A percentile compares a stretch with the other conserved stretches of the same genome.
Evolutionary conservation across 2,329 filamentous ascomycete genomes (phyloP).

Genomic region (Aureobasidium sp.): DNA sequence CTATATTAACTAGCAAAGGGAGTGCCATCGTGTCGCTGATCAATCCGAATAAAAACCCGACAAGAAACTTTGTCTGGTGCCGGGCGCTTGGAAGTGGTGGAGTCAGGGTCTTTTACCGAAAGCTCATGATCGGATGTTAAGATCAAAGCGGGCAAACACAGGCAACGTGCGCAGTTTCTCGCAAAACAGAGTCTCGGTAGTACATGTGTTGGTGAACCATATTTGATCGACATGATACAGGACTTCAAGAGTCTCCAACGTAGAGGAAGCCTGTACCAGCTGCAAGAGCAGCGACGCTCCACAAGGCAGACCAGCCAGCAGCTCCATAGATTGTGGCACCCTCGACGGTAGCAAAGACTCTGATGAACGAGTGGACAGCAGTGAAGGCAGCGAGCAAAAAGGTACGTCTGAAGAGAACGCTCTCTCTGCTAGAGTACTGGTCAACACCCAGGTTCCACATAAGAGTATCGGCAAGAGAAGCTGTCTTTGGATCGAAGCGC

Average conservation of each 20-base stretch:
- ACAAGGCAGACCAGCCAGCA: conserved; percentile 62
- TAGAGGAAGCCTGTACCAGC: conserved; percentile 50
- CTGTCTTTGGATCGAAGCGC: conserved; percentile 55
- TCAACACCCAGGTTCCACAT: conserved; percentile 53
- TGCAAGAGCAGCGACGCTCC: conserved; percentile 56
- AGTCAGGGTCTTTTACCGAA: neutral
- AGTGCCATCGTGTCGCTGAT: neutral
- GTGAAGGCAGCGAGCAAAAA: conserved; percentile 36
- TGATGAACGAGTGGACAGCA: conserved; percentile 50
- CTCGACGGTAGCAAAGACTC: conserved; percentile 56
- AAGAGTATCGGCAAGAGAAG: conserved; percentile 61
- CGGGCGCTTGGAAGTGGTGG: neutral
- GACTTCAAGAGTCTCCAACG: conserved; percentile 32
- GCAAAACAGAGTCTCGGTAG: neutral
- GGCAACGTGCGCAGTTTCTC: neutral
- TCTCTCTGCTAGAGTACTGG: conserved; percentile 57
- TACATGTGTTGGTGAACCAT: neutral
- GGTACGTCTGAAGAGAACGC: conserved; percentile 49
- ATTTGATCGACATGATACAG: neutral
- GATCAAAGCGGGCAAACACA: neutral
- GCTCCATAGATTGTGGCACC: conserved; percentile 65
- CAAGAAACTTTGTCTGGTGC: neutral
- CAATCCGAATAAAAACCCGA: neutral
- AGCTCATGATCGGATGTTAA: neutral
- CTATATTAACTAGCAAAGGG: neutral